Evolutionary conservation across 805 yeast species (phyloP).

Genomic region (Myxozyma sirexii): DNA sequence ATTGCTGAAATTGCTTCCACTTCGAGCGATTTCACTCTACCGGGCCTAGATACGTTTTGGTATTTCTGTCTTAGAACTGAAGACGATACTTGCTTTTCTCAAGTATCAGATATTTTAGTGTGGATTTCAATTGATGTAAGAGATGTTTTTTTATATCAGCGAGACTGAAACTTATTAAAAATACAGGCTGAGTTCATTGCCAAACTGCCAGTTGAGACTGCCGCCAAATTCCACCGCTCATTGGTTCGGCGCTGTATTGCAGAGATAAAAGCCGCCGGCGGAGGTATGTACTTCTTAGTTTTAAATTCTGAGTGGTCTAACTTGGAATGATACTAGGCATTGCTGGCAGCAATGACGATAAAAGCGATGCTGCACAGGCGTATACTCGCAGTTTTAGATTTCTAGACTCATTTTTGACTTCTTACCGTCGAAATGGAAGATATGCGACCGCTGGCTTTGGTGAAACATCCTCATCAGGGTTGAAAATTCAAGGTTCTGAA

Average conservation of each 20-base stretch:
- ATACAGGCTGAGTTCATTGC: constrained; percentile 12
- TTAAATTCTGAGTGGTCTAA: too few species aligned
- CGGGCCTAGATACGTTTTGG: constrained; percentile 25
- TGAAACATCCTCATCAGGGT: not conserved
- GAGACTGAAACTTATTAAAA: not conserved
- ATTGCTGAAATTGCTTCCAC: not conserved
- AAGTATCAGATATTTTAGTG: not conserved
- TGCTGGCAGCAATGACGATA: not conserved
- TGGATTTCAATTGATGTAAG: constrained; percentile 12
- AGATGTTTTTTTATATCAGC: not conserved
- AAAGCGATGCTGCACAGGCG: not conserved
- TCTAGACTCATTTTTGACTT: constrained; percentile 9
- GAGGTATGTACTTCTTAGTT: not conserved
- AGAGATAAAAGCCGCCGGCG: constrained; percentile 7
- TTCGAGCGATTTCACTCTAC: not conserved
- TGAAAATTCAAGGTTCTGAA: constrained; percentile 5
- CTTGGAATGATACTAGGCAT: not conserved
- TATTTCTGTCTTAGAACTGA: constrained; percentile 12
- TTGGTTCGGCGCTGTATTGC: constrained; percentile 11
- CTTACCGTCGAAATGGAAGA: not conserved
- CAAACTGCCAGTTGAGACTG: not conserved
- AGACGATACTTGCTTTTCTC: not conserved
- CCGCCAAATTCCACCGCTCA: constrained; percentile 11
- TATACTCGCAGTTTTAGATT: constrained; percentile 11
- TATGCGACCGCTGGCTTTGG: not conserved